Evolutionary conservation across 2,329 filamentous ascomycete genomes (phyloP).

Genomic region (Westerdykella sp.): DNA sequence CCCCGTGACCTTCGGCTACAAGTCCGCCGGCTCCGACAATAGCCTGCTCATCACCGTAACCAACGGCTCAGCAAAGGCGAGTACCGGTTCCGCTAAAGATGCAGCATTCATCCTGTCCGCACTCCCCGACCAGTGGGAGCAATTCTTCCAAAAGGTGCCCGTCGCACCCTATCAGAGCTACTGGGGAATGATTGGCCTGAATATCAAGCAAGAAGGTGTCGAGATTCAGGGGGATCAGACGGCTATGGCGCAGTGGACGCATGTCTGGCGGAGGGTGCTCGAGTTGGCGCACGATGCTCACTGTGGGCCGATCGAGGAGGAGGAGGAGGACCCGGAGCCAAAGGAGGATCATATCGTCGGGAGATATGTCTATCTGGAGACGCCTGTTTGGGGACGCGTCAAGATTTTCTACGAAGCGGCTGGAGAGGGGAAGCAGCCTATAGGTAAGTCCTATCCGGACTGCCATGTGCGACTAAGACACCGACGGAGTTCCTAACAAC

Average conservation of each 20-base stretch:
- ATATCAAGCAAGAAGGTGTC: slow-evolving; percentile 46
- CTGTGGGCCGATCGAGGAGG: slow-evolving; percentile 40
- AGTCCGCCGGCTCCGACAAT: slow-evolving; percentile 29
- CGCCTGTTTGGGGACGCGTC: slow-evolving; percentile 44
- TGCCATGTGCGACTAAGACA: too few relatives aligned
- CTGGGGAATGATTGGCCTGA: slow-evolving; percentile 45
- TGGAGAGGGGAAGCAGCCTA: slow-evolving; percentile 43
- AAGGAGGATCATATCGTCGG: slow-evolving; percentile 44
- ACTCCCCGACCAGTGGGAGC: slow-evolving; percentile 43
- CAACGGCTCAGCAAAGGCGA: slow-evolving; percentile 26
- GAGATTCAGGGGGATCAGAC: slow-evolving; percentile 43
- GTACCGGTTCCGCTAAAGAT: slow-evolving; percentile 25
- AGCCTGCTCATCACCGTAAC: slow-evolving; percentile 29
- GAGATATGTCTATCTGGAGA: slow-evolving; percentile 43
- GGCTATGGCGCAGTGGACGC: slow-evolving; percentile 42
- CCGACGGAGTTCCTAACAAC: too few relatives aligned
- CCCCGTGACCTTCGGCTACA: slow-evolving; percentile 31
- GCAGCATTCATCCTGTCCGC: slow-evolving; percentile 38
- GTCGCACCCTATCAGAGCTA: slow-evolving; percentile 43
- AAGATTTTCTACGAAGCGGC: slow-evolving; percentile 48
- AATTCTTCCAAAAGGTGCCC: slow-evolving; percentile 42
- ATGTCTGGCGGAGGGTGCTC: slow-evolving; percentile 45
- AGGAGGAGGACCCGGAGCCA: slow-evolving; percentile 29
- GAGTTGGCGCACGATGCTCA: slow-evolving; percentile 46
- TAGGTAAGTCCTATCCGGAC: slow-evolving; percentile 17